phyloP scores from a whole-genome alignment of 257 asterid species.

The Cruciata laevipes region DNA sequence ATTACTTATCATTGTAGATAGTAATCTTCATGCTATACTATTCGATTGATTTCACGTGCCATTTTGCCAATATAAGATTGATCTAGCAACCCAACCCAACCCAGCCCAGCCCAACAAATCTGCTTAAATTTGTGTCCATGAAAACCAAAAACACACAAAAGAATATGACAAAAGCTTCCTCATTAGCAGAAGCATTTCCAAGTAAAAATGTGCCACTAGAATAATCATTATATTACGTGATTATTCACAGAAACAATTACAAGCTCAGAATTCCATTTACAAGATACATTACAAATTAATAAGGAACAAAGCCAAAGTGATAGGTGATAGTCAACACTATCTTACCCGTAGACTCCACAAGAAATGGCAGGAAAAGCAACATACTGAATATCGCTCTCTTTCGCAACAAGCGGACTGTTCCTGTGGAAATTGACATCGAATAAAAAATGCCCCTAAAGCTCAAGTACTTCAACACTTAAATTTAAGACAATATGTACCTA shows the following conservation, averaged over 20 bases:
- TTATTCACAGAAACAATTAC: neutral
- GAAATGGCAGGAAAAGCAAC: slow-evolving; percentile 93
- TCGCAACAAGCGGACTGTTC: slow-evolving; percentile 71
- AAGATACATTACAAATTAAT: neutral
- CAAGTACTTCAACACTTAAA: slow-evolving; percentile 1
- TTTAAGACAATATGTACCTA: slow-evolving; percentile 37
- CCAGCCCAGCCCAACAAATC: neutral
- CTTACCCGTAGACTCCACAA: slow-evolving; percentile 76
- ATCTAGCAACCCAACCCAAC: neutral
- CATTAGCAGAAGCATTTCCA: neutral
- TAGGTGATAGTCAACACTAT: neutral
- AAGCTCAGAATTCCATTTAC: neutral
- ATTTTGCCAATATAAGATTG: neutral
- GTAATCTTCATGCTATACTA: too few relatives aligned
- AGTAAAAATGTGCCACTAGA: neutral
- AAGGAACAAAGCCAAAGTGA: neutral
- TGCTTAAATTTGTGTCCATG: neutral
- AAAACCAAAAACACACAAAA: neutral
- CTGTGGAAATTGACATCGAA: slow-evolving; percentile 35
- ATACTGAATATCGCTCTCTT: slow-evolving; percentile 62
- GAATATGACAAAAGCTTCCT: neutral
- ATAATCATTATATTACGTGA: neutral
- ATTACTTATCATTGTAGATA: neutral
- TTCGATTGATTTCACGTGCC: neutral
- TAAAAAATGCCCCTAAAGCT: neutral